phyloP scores from a whole-genome alignment of 2,329 filamentous ascomycete genomes.

The Colletotrichum sp. region DNA sequence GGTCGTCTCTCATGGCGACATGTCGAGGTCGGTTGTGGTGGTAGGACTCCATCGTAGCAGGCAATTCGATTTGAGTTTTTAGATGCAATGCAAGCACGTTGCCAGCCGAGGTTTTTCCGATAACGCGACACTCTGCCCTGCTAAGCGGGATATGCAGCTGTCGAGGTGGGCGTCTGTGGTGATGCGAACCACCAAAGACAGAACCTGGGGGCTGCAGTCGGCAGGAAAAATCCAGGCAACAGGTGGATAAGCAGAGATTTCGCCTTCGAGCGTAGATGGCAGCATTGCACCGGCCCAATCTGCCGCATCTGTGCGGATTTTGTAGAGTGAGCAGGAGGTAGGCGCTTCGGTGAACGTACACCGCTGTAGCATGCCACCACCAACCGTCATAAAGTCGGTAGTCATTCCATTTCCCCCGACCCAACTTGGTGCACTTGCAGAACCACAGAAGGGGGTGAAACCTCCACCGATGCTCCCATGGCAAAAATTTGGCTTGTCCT shows the following conservation, averaged over 20 bases:
- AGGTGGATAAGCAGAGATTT: neutral
- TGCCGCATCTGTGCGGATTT: neutral
- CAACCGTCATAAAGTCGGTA: neutral
- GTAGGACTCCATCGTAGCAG: slow-evolving; percentile 16
- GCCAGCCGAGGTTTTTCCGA: slow-evolving; percentile 21
- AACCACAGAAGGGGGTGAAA: neutral
- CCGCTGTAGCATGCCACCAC: neutral
- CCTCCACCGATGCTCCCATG: neutral
- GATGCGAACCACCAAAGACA: neutral
- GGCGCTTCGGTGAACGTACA: neutral
- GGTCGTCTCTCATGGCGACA: slow-evolving; percentile 47
- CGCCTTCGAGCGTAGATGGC: neutral
- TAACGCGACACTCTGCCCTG: slow-evolving; percentile 12
- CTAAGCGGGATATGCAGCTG: slow-evolving; percentile 18
- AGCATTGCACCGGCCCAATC: neutral
- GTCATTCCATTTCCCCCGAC: neutral
- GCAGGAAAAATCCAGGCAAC: neutral
- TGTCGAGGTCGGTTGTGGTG: slow-evolving; percentile 29
- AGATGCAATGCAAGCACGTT: slow-evolving; percentile 17
- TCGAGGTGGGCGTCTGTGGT: neutral
- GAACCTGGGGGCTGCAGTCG: neutral
- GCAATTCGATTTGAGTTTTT: slow-evolving; percentile 24
- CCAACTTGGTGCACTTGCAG: slow-evolving; percentile 17
- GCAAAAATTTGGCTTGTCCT: neutral
- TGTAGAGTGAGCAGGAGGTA: neutral